Conservation (phyloP, 768 basidiomycete species). For the Pleurotus pulmonarius region DNA sequence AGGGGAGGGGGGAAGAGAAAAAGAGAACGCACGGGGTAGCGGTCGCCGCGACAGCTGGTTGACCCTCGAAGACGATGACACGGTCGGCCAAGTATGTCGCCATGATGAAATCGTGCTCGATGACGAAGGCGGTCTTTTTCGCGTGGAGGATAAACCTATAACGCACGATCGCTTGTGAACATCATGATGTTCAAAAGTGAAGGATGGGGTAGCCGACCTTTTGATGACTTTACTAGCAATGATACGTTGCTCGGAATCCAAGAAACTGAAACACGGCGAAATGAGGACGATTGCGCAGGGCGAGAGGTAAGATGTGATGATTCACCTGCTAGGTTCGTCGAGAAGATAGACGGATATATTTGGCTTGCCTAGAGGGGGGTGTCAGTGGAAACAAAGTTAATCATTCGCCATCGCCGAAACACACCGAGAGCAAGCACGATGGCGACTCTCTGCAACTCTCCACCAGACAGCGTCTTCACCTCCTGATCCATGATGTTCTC, state of each 20-base stretch:
- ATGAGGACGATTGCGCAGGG: background rate
- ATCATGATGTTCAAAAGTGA: background rate
- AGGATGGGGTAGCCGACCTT: constrained; percentile 43
- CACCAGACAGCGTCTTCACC: constrained; percentile 96
- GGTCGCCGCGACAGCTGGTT: constrained; percentile 83
- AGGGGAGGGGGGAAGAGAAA: background rate
- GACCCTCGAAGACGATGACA: constrained; percentile 88
- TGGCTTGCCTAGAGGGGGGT: constrained; percentile 52
- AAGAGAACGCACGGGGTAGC: constrained; percentile 74
- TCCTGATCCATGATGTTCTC: constrained; percentile 97
- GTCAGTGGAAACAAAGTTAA: constrained; percentile 1
- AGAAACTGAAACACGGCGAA: constrained; percentile 54
- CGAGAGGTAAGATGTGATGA: background rate
- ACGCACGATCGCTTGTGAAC: background rate
- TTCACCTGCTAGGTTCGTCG: constrained; percentile 85
- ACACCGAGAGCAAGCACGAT: constrained; percentile 88
- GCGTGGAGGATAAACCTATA: constrained; percentile 87
- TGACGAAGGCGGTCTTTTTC: constrained; percentile 97
- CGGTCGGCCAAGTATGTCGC: constrained; percentile 98
- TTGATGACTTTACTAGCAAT: constrained; percentile 98
- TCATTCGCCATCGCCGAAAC: constrained; percentile 3
- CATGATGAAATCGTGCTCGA: constrained; percentile 99
- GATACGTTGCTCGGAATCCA: constrained; percentile 99
- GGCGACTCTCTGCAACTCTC: constrained; percentile 96
- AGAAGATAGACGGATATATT: constrained; percentile 88